Conservation (phyloP, 169 alveolate species). For the Ichthyophthirius multifiliis region DNA sequence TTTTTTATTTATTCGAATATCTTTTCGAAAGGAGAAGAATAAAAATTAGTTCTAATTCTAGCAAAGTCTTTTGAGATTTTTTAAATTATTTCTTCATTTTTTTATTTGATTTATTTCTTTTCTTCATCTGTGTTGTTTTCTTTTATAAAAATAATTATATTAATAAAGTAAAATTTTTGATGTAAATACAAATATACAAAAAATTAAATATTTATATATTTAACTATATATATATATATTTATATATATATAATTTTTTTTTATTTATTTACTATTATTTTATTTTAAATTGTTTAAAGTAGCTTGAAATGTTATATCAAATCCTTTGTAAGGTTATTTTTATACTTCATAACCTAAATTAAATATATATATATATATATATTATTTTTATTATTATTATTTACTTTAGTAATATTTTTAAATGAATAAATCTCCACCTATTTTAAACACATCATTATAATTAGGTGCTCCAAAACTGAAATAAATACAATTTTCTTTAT, state of each 20-base stretch:
- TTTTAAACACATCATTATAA: not conserved
- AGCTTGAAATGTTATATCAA: not conserved
- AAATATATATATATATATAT: not conserved
- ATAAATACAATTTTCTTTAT: not conserved
- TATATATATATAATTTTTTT: not conserved
- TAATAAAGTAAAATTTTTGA: too few species aligned
- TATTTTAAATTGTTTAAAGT: not conserved
- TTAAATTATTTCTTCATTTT: not conserved
- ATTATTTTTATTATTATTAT: not conserved
- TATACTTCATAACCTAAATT: not conserved
- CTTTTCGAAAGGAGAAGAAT: not conserved
- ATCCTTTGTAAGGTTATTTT: not conserved
- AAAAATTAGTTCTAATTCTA: not conserved
- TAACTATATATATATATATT: too few species aligned
- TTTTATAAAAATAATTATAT: too few species aligned
- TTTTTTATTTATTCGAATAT: not conserved
- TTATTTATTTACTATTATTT: not conserved
- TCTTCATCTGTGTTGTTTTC: too few species aligned
- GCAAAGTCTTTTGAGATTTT: not conserved
- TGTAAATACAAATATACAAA: too few species aligned
- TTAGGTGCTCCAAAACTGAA: not conserved
- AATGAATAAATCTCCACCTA: not conserved
- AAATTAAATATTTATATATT: too few species aligned
- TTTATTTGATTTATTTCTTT: not conserved
- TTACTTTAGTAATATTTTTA: slow-evolving; percentile 3